These are phyloP conservation scores for Albatrellus sp. DNA, from an alignment of 1,284 basidiomycete species.

Conservation along the genomic window DNA sequence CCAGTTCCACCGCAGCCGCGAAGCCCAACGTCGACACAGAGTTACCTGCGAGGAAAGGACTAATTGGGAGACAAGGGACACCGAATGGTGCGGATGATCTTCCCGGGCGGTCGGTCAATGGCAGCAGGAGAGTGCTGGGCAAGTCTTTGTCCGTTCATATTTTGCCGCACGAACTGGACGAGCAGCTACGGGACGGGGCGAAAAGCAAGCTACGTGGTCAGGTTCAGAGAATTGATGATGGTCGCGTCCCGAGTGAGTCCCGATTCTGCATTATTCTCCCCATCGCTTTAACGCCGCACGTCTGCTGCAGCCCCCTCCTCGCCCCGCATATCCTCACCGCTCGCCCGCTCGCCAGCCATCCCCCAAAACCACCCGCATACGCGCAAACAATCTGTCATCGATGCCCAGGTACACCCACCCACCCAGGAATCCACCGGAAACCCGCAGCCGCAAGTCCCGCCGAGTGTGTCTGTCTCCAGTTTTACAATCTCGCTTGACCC, in stretches of 20 bases:
- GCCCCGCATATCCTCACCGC: conserved; percentile 27
- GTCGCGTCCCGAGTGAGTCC: conserved; percentile 11
- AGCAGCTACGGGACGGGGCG: conserved; percentile 4
- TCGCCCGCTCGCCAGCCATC: conserved; percentile 39
- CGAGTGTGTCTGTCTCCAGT: conserved; percentile 39
- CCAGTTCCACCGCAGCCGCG: conserved; percentile 19
- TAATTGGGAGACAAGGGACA: conserved; percentile 14
- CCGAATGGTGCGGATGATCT: conserved; percentile 17
- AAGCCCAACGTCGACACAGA: conserved; percentile 10
- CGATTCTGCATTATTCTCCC: not conserved
- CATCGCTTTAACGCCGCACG: not conserved
- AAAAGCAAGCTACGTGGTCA: conserved; percentile 2
- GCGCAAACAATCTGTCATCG: conserved; percentile 57
- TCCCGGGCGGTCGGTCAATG: conserved; percentile 29
- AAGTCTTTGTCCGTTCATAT: conserved; percentile 51
- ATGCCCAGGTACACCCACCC: conserved; percentile 34
- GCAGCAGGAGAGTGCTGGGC: conserved; percentile 19
- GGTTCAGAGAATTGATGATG: conserved; percentile 9
- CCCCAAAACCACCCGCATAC: conserved; percentile 63
- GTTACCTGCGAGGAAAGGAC: conserved; percentile 17
- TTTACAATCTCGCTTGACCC: conserved; percentile 59
- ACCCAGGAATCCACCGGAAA: conserved; percentile 10
- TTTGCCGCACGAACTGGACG: conserved; percentile 26
- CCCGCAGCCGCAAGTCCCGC: conserved; percentile 15
- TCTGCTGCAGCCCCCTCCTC: conserved; percentile 14